Base-by-base conservation (phyloP, 148 eudicot species). In the Heliosperma pusillum region DNA sequence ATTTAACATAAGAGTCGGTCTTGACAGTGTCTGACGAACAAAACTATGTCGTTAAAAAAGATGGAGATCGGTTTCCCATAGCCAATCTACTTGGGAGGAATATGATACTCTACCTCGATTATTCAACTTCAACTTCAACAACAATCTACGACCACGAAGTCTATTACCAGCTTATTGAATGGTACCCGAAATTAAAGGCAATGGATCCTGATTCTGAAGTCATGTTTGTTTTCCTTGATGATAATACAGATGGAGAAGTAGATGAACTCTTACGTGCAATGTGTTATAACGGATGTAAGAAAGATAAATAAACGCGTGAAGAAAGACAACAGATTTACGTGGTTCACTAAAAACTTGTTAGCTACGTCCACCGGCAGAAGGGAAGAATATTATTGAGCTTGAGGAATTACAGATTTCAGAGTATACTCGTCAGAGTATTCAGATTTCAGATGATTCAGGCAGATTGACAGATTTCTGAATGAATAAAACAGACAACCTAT, bases 151-250 rank as follows among this genome's bases (percentile, higher is more conserved):
- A 3, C 30, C 30, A 29, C 30, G 3, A 29, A 29, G 30, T 29
- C 30, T 29, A 29, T 29, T 1, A 29, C 26, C 0, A 61, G 16
- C 29, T 61, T 61, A 5, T 61, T 12, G 27, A 25, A 26, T 61
- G 66, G 66, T 61, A 61, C 66, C 66, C 66, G 25, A 10, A 24
- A 61, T 61, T 61, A 6, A 61, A 61, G 66, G 66, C 66, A 33
- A 22, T 25, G 63, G 66, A 61, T 61, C 66, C 66, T 10, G 66
- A 61, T 61, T 61, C 25, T 61, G 66, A 61, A 24, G 66, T 61
- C 4, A 33, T 61, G 13, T 61, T 61, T 25, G 66, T 61, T 10
- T 3, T 16, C 66, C 22, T 7, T 25, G 17, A 25, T 9, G 3
- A 25, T 9, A 27, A 25, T 10, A 7, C 12, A 0, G 10, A 0